A percentile compares a stretch with the other conserved stretches of the same genome.
Conservation (phyloP, 2,329 filamentous ascomycete genomes). For the Colletotrichum tropicale region DNA sequence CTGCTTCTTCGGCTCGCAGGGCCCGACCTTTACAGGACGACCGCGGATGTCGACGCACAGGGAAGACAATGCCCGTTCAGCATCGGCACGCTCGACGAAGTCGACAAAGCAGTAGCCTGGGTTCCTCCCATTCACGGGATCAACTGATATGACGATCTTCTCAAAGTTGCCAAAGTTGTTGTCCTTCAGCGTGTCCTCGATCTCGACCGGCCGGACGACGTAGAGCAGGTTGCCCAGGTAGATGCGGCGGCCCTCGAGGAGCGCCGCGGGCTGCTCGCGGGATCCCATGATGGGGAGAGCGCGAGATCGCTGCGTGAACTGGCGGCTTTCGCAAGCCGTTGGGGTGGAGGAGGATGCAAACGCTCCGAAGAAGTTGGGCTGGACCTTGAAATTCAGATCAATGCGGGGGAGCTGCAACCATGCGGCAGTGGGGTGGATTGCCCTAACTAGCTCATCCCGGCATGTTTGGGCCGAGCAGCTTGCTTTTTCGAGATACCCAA, state of each 20-base stretch:
- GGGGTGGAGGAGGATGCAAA: not conserved
- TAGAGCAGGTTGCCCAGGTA: conserved; percentile 69
- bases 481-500: not conserved
- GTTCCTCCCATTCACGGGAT: conserved; percentile 71
- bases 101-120: conserved; percentile 80
- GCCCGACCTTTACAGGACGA: conserved; percentile 67
- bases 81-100: conserved; percentile 60
- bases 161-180: conserved; percentile 42
- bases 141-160: conserved; percentile 71
- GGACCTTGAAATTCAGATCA: not conserved
- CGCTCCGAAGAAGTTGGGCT: not conserved
- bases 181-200: conserved; percentile 61
- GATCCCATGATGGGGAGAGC: not conserved
- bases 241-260: conserved; percentile 47
- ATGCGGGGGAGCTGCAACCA: not conserved
- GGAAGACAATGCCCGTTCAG: conserved; percentile 60
- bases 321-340: not conserved
- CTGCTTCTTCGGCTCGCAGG: conserved; percentile 60
- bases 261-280: not conserved
- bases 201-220: conserved; percentile 57
- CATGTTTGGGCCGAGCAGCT: not conserved
- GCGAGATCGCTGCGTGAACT: not conserved
- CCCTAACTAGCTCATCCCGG: not conserved
- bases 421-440: not conserved
- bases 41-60: conserved; percentile 61